Conservation (phyloP, 2,329 filamentous ascomycete genomes). For the Plectosphaerella cucumerina region DNA sequence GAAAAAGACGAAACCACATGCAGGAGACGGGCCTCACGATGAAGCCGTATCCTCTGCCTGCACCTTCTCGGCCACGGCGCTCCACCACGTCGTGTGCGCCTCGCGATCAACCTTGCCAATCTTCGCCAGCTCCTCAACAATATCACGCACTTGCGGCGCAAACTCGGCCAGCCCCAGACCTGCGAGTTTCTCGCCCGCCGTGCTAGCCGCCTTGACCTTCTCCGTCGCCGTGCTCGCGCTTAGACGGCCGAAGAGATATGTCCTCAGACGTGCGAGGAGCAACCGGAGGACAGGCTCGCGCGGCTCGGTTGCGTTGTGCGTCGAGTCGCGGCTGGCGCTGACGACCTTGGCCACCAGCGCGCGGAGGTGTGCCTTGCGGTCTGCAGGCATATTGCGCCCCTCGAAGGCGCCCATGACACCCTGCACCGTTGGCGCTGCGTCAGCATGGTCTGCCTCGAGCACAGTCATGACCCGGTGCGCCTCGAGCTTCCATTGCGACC, state of each 20-base stretch:
- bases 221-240: slow-evolving; percentile 64
- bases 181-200: slow-evolving; percentile 65
- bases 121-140: slow-evolving; percentile 63
- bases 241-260: slow-evolving; percentile 62
- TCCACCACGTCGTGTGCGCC: slow-evolving; percentile 68
- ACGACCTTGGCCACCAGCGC: slow-evolving; percentile 54
- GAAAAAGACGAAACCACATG: too few species aligned
- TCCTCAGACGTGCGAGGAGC: slow-evolving; percentile 62
- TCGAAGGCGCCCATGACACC: slow-evolving; percentile 61
- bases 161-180: slow-evolving; percentile 70
- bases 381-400: slow-evolving; percentile 59
- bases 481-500: slow-evolving; percentile 72
- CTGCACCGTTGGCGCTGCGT: slow-evolving; percentile 49
- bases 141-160: slow-evolving; percentile 61
- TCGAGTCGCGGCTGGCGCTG: slow-evolving; percentile 43
- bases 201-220: slow-evolving; percentile 64
- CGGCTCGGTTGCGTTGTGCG: slow-evolving; percentile 34
- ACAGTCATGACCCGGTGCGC: slow-evolving; percentile 67
- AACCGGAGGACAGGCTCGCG: slow-evolving; percentile 59
- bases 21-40: too few species aligned
- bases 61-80: slow-evolving; percentile 56
- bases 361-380: slow-evolving; percentile 55
- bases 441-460: slow-evolving; percentile 53
- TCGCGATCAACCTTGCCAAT: slow-evolving; percentile 65
- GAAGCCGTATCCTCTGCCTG: slow-evolving; percentile 22